A percentile compares a stretch with the other conserved stretches of the same genome.
Evolutionary conservation across 805 yeast genomes (phyloP).

Genomic region (Zygotorulaspora chibaensis): DNA sequence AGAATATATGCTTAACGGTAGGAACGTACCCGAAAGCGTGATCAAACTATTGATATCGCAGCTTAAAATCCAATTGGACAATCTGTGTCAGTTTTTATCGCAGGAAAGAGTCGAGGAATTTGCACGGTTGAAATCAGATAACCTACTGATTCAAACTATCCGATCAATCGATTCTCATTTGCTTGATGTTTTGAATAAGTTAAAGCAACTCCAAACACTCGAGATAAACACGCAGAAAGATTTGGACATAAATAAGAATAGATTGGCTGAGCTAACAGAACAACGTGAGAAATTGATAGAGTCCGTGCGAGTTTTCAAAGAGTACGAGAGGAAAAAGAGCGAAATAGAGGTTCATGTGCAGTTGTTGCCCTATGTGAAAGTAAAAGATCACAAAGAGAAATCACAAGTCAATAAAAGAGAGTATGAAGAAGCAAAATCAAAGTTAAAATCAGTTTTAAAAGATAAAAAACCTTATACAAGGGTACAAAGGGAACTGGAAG

Average conservation of each 20-base stretch:
- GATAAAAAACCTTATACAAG: slow-evolving; percentile 28
- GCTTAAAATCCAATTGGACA: slow-evolving; percentile 80
- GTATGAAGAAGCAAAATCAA: slow-evolving; percentile 29
- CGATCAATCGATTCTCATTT: slow-evolving; percentile 69
- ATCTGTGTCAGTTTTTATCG: slow-evolving; percentile 89
- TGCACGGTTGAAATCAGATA: slow-evolving; percentile 74
- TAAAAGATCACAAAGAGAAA: slow-evolving; percentile 38
- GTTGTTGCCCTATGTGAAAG: slow-evolving; percentile 46
- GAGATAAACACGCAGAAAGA: slow-evolving; percentile 39
- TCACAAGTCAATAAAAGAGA: slow-evolving; percentile 28
- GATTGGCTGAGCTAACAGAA: slow-evolving; percentile 34
- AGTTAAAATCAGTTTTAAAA: slow-evolving; percentile 21
- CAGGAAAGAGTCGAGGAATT: slow-evolving; percentile 94
- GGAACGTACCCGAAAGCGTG: slow-evolving; percentile 38
- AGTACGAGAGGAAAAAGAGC: slow-evolving; percentile 43
- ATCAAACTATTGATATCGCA: slow-evolving; percentile 44
- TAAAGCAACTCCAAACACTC: slow-evolving; percentile 49
- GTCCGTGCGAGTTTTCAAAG: slow-evolving; percentile 46
- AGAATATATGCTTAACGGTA: slow-evolving; percentile 49
- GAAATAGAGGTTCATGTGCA: slow-evolving; percentile 47
- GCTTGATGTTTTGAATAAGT: slow-evolving; percentile 49
- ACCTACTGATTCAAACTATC: slow-evolving; percentile 70
- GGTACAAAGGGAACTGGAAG: slow-evolving; percentile 31
- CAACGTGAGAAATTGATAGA: slow-evolving; percentile 40
- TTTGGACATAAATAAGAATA: slow-evolving; percentile 29